Conservation (phyloP, 306 rosid genomes). For the Herpetospermum pedunculosum region DNA sequence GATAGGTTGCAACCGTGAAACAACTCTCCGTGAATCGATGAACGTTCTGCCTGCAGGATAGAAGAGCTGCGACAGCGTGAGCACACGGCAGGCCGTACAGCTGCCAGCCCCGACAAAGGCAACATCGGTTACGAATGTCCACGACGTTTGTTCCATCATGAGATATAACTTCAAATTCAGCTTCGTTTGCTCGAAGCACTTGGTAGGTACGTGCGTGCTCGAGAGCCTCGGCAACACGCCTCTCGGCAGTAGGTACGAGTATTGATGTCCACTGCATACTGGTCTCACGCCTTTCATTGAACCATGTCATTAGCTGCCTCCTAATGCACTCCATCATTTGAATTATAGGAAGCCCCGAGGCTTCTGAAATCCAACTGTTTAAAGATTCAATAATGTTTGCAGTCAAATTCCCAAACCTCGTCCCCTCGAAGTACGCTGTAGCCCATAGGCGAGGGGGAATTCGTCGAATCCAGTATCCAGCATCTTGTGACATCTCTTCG, state of each 20-base stretch:
- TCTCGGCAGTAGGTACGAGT: constrained; percentile 40
- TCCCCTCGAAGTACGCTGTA: constrained; percentile 42
- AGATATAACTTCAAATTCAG: constrained; percentile 29
- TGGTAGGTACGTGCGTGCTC: constrained; percentile 21
- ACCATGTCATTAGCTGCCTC: constrained; percentile 46
- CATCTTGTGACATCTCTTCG: constrained; percentile 33
- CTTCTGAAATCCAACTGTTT: constrained; percentile 32
- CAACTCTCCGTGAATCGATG: constrained; percentile 43
- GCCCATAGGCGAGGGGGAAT: constrained; percentile 38
- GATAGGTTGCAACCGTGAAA: constrained; percentile 36
- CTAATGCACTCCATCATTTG: constrained; percentile 48
- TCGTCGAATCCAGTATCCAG: constrained; percentile 40
- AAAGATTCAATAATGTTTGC: constrained; percentile 33
- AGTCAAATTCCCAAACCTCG: constrained; percentile 38
- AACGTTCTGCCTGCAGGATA: constrained; percentile 39
- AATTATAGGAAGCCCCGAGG: constrained; percentile 44
- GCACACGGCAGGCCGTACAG: constrained; percentile 41
- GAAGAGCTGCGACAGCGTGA: constrained; percentile 44
- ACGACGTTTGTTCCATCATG: constrained; percentile 30
- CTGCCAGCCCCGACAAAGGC: constrained; percentile 46
- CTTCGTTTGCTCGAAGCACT: constrained; percentile 30
- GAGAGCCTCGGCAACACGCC: constrained; percentile 30
- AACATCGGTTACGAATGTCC: constrained; percentile 36
- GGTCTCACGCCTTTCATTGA: constrained; percentile 40
- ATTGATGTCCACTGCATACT: constrained; percentile 46